phyloP scores from a whole-genome alignment of 2,329 filamentous ascomycete genomes.

The Cytospora schulzeri region DNA sequence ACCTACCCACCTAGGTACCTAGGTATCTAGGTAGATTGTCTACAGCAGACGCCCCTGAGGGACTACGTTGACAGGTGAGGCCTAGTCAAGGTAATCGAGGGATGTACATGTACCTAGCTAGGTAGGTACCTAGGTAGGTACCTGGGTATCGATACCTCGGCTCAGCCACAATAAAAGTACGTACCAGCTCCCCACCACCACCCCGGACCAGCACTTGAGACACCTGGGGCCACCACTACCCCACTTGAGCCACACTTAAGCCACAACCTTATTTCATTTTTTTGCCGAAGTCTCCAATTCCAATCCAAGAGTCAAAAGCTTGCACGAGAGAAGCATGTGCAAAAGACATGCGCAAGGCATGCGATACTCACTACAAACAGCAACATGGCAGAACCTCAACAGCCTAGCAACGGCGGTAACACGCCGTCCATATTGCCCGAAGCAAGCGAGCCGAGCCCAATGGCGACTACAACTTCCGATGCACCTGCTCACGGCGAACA shows the following conservation, averaged over 20 bases:
- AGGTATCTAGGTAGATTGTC: background rate
- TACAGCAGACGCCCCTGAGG: too few species aligned
- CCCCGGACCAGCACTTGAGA: background rate
- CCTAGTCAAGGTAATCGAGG: too few species aligned
- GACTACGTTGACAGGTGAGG: too few species aligned
- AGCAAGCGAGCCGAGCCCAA: background rate
- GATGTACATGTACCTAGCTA: too few species aligned
- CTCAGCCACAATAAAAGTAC: background rate
- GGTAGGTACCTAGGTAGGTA: too few species aligned
- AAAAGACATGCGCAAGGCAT: constrained; percentile 22
- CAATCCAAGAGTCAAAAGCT: background rate
- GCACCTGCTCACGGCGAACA: constrained; percentile 15
- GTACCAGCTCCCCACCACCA: background rate
- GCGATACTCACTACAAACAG: constrained; percentile 5
- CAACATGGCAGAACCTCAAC: constrained; percentile 24
- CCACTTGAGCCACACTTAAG: background rate
- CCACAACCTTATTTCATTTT: background rate
- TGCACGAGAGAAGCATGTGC: background rate
- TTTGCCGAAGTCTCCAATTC: background rate
- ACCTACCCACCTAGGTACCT: too few species aligned
- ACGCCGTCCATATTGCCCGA: constrained; percentile 1
- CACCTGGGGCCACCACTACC: background rate
- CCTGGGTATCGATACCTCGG: too few species aligned
- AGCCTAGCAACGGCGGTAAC: constrained; percentile 7
- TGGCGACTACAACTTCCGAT: background rate